Percentiles rank a stretch among this genome's conserved stretches.
Evolutionary conservation across 768 basidiomycete genomes (phyloP).

Genomic region (Leccinum subtestaceum): DNA sequence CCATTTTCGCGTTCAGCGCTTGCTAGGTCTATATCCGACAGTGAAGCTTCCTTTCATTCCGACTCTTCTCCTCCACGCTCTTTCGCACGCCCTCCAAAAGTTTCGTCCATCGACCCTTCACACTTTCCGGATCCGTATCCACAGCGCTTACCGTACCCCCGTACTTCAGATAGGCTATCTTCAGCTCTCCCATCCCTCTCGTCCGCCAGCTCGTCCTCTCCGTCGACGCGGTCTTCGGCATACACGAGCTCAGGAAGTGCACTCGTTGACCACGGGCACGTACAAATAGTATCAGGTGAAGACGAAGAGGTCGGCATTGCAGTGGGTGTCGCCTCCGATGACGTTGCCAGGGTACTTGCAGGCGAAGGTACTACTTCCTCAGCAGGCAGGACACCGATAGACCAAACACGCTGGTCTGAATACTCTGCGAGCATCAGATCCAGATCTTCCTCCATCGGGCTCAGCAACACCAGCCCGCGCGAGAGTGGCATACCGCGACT

Average conservation of each 20-base stretch:
- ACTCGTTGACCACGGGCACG: slow-evolving; percentile 58
- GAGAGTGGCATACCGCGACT: slow-evolving; percentile 45
- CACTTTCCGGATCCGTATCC: slow-evolving; percentile 75
- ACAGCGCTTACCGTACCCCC: slow-evolving; percentile 49
- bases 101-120: slow-evolving; percentile 53
- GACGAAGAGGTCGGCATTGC: slow-evolving; percentile 53
- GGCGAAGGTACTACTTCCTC: slow-evolving; percentile 48
- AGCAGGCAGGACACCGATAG: slow-evolving; percentile 51
- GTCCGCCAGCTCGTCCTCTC: slow-evolving; percentile 66
- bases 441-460: slow-evolving; percentile 65
- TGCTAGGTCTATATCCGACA: slow-evolving; percentile 40
- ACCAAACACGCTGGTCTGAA: slow-evolving; percentile 74
- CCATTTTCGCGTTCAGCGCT: slow-evolving; percentile 34
- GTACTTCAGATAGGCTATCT: slow-evolving; percentile 31
- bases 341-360: slow-evolving; percentile 58
- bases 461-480: slow-evolving; percentile 39
- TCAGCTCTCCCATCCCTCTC: slow-evolving; percentile 58
- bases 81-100: slow-evolving; percentile 46
- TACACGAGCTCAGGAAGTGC: slow-evolving; percentile 72
- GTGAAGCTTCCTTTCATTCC: slow-evolving; percentile 37
- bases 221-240: slow-evolving; percentile 73
- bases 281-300: slow-evolving; percentile 60
- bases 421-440: slow-evolving; percentile 64
- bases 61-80: slow-evolving; percentile 35
- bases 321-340: slow-evolving; percentile 64